A percentile compares a stretch with the other conserved stretches of the same genome.
Conservation (phyloP, 1,139 yeast species). For the Candida sanyaensis region DNA sequence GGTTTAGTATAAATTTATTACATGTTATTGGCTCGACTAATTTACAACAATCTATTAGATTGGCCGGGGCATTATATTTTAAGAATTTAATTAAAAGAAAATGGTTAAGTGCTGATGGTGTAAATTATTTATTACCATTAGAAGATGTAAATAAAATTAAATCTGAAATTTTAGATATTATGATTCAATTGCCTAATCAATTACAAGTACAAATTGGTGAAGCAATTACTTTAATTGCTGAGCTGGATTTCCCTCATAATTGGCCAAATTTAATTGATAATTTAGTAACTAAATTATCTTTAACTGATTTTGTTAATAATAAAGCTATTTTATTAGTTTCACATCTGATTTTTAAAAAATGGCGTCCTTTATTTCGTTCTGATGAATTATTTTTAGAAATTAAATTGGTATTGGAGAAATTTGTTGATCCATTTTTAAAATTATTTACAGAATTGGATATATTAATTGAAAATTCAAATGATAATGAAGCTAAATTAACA, state of each 20-base stretch:
- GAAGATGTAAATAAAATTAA: constrained; percentile 72
- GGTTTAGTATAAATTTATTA: constrained; percentile 73
- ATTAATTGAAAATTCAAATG: constrained; percentile 46
- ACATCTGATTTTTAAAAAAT: constrained; percentile 92
- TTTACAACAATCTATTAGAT: constrained; percentile 57
- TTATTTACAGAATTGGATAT: constrained; percentile 68
- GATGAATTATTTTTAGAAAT: constrained; percentile 90
- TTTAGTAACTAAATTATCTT: constrained; percentile 63
- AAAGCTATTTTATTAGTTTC: constrained; percentile 90
- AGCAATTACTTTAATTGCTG: constrained; percentile 89
- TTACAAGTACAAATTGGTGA: constrained; percentile 93
- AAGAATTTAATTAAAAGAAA: constrained; percentile 81
- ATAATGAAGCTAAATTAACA: constrained; percentile 44
- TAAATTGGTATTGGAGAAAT: constrained; percentile 80
- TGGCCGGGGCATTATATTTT: constrained; percentile 90
- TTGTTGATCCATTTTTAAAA: constrained; percentile 76
- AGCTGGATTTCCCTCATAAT: constrained; percentile 88
- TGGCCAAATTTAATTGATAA: constrained; percentile 85
- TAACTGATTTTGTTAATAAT: constrained; percentile 69
- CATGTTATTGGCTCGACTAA: constrained; percentile 73
- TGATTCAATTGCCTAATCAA: constrained; percentile 75
- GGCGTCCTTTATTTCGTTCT: constrained; percentile 93
- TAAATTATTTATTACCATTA: constrained; percentile 56
- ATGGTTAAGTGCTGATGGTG: constrained; percentile 91
- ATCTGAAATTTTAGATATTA: constrained; percentile 71